Conservation (phyloP, 148 eudicot species). For the Salicornia ramosissima region DNA sequence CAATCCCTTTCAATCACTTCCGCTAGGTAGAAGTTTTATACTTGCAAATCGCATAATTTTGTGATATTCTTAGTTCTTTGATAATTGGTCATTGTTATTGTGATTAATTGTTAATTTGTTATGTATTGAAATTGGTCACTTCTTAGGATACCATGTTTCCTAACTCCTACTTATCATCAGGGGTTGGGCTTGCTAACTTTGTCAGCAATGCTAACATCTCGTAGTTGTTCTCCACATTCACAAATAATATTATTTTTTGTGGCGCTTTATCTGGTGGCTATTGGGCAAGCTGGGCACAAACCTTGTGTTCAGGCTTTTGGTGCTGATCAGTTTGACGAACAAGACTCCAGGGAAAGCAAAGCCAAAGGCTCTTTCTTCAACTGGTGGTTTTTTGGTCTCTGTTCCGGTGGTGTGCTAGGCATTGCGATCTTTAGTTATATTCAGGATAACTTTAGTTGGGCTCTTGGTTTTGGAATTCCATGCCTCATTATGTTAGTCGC, state of each 20-base stretch:
- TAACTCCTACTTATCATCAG: slow-evolving; percentile 19
- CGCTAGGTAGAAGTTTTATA: no score
- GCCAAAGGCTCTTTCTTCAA: slow-evolving; percentile 81
- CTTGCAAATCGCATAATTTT: no score
- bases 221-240: background rate
- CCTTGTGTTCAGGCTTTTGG: no score
- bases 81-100: no score
- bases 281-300: no score
- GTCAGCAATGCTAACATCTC: slow-evolving; percentile 48
- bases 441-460: slow-evolving; percentile 66
- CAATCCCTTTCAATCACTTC: no score
- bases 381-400: slow-evolving; percentile 69
- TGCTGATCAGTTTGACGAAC: slow-evolving; percentile 44
- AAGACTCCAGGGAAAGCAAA: slow-evolving; percentile 47
- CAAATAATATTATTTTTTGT: no score
- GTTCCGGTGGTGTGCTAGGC: slow-evolving; percentile 34
- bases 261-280: no score
- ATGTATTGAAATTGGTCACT: no score
- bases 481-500: slow-evolving; percentile 55
- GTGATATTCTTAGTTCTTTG: no score
- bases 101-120: no score
- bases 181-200: slow-evolving; percentile 58
- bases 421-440: slow-evolving; percentile 42
- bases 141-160: no score
- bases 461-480: slow-evolving; percentile 72